Evolutionary conservation across 1,139 yeast species (phyloP).

Genomic region (Citeromyces hawaiiensis): DNA sequence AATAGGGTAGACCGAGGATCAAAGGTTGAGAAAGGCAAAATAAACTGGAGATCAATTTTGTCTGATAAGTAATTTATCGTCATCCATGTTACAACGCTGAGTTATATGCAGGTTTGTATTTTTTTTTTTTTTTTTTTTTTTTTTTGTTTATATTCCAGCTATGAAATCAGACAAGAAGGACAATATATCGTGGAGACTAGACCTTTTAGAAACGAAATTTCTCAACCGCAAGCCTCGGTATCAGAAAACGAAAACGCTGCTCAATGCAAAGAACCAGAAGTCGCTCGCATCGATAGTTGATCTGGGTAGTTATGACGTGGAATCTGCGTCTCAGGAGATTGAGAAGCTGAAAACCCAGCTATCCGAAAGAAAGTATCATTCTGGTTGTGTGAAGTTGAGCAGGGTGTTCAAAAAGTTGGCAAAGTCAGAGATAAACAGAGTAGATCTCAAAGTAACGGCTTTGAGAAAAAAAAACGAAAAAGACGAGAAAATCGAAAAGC

Average conservation of each 20-base stretch:
- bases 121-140: too few species aligned
- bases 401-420: conserved; percentile 21
- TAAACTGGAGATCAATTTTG: too few species aligned
- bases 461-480: conserved; percentile 5
- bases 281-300: conserved; percentile 8
- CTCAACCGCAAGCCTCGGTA: conserved; percentile 33
- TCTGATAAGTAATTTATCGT: too few species aligned
- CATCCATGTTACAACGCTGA: too few species aligned
- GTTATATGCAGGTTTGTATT: not conserved
- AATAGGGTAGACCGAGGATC: too few species aligned
- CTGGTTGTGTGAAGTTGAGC: conserved; percentile 27
- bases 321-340: conserved; percentile 31
- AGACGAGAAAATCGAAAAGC: conserved; percentile 7
- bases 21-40: too few species aligned
- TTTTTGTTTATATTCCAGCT: not conserved
- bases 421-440: conserved; percentile 16
- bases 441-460: conserved; percentile 11
- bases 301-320: conserved; percentile 19
- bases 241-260: conserved; percentile 34
- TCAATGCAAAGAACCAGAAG: conserved; percentile 31
- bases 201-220: conserved; percentile 35
- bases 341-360: conserved; percentile 28
- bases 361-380: conserved; percentile 36
- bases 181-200: conserved; percentile 31
- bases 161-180: conserved; percentile 9